Conservation (phyloP, 768 basidiomycete genomes). For the Tylopilus sp. region DNA sequence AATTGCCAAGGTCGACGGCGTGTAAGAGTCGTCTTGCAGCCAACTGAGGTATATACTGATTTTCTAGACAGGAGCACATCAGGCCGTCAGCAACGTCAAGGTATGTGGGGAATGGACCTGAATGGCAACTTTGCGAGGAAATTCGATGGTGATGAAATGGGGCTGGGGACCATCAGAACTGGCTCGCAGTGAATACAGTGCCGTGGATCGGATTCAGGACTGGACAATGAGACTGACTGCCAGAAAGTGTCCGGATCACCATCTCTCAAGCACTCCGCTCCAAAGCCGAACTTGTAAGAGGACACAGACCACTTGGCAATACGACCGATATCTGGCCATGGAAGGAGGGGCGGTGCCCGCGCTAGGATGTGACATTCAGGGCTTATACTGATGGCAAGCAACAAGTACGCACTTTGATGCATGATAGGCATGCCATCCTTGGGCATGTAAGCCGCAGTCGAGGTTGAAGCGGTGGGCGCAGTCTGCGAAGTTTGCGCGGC, state of each 20-base stretch:
- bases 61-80: slow-evolving; percentile 51
- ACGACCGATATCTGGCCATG: slow-evolving; percentile 82
- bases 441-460: slow-evolving; percentile 16
- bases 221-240: slow-evolving; percentile 86
- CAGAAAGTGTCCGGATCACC: slow-evolving; percentile 91
- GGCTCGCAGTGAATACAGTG: background rate
- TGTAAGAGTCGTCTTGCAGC: slow-evolving; percentile 92
- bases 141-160: slow-evolving; percentile 92
- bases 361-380: slow-evolving; percentile 15
- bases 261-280: slow-evolving; percentile 87
- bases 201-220: background rate
- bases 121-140: slow-evolving; percentile 84
- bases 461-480: slow-evolving; percentile 9
- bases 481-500: background rate
- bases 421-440: slow-evolving; percentile 38
- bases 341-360: slow-evolving; percentile 49
- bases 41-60: slow-evolving; percentile 80
- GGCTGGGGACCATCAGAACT: slow-evolving; percentile 96
- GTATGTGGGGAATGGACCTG: slow-evolving; percentile 51
- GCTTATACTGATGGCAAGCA: background rate
- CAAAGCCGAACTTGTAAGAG: slow-evolving; percentile 94
- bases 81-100: background rate
- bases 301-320: slow-evolving; percentile 96
- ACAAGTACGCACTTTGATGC: slow-evolving; percentile 31
- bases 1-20: slow-evolving; percentile 86